Base-by-base conservation (phyloP, 441 rosid genomes). In the Kokia cookei region DNA sequence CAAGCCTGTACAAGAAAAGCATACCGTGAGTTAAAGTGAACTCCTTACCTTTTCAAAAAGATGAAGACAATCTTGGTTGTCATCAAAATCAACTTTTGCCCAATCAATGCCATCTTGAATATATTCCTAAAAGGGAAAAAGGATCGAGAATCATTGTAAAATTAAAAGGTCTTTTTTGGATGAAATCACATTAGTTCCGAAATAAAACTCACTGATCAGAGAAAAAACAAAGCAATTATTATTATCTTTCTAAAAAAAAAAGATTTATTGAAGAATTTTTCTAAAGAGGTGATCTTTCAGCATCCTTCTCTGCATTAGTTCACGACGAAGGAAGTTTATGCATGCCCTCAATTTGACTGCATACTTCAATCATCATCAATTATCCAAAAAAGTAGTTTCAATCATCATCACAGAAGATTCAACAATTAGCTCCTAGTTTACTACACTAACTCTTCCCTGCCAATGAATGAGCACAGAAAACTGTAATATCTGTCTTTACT, bases 51-150 rank as follows among this genome's bases (percentile, higher is more conserved):
- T 91, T 84, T 96, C 99, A 81, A 96, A 96, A 76, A 96, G 99
- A 85, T 90, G 89, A 79, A 96, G 99, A 81, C 99, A 96, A 76
- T 89, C 93, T 80, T 96, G 97, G 79, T 96, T 96, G 84, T 96
- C 98, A 78, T 96, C 99, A 84, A 96, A 96, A 69, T 96, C 98
- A 84, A 93, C 97, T 82, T 86, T 92, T 22, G 97, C 82, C 99
- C 99, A 93, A 78, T 96, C 99, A 86, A 96, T 96, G 71, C 99
- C 99, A 86, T 96, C 99, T 78, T 93, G 99, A 78, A 93, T 83
- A 79, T 96, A 96, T 87, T 96, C 98, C 99, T 96, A 87, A 19
- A 77, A 62, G 66, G 45, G 11, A 70, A 37, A 71, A 35, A 12
- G 62, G 37, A 70, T 40, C 22, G 14, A 57, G n/a, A 55, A 55